phyloP scores from a whole-genome alignment of 2,329 filamentous ascomycete genomes.

The Cercospora beticola region DNA sequence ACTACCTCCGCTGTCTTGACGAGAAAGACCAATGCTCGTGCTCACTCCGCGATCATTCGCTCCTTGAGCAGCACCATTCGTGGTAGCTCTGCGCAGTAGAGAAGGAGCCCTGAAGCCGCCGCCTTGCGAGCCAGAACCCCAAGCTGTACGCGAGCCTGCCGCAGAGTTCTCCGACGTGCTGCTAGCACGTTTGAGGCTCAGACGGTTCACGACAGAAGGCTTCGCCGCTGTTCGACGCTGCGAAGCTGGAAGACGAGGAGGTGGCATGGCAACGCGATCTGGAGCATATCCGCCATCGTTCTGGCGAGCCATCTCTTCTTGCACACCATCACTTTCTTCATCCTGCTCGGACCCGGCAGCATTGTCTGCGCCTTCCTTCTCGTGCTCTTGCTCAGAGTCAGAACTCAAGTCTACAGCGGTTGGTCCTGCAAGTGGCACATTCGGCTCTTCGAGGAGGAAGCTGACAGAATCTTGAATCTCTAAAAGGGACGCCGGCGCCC shows the following conservation, averaged over 20 bases:
- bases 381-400: slow-evolving; percentile 44
- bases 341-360: neutral
- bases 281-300: slow-evolving; percentile 38
- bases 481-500: slow-evolving; percentile 70
- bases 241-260: slow-evolving; percentile 42
- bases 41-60: slow-evolving; percentile 43
- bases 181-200: slow-evolving; percentile 58
- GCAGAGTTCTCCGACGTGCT: slow-evolving; percentile 25
- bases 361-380: slow-evolving; percentile 46
- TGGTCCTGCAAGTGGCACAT: slow-evolving; percentile 29
- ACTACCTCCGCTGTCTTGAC: slow-evolving; percentile 29
- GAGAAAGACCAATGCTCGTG: slow-evolving; percentile 27
- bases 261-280: slow-evolving; percentile 32
- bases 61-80: slow-evolving; percentile 40
- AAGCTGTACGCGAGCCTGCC: slow-evolving; percentile 32
- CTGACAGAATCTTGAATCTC: slow-evolving; percentile 84
- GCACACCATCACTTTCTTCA: slow-evolving; percentile 51
- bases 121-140: slow-evolving; percentile 42
- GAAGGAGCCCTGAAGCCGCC: slow-evolving; percentile 66
- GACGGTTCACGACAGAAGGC: slow-evolving; percentile 66
- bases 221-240: slow-evolving; percentile 41
- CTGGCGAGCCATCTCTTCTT: slow-evolving; percentile 27
- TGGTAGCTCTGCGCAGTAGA: slow-evolving; percentile 71
- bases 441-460: slow-evolving; percentile 70
- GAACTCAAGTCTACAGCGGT: slow-evolving; percentile 57